Evolutionary conservation across 2,329 filamentous ascomycete species (phyloP).

Genomic region (Aspergillus sp.): DNA sequence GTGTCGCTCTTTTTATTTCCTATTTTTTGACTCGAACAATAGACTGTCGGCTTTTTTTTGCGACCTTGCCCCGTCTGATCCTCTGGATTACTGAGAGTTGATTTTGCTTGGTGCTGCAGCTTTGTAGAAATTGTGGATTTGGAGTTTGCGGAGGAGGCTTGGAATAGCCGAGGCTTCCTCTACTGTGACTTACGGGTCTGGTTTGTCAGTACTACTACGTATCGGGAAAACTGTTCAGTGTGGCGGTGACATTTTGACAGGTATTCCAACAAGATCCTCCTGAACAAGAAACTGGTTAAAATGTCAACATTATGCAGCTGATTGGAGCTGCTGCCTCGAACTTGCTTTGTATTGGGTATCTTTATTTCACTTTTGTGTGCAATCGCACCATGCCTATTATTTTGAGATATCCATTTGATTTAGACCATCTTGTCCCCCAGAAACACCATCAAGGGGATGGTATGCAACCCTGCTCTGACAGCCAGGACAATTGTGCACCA

Average conservation of each 20-base stretch:
- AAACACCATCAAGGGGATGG: slow-evolving; percentile 1
- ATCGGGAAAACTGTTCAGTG: background rate
- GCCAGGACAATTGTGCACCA: slow-evolving; percentile 93
- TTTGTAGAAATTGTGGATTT: background rate
- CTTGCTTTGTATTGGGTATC: background rate
- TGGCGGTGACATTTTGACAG: background rate
- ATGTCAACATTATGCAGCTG: background rate
- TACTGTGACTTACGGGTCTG: background rate
- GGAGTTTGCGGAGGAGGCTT: background rate
- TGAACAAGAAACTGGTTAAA: background rate
- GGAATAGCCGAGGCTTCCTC: background rate
- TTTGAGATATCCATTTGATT: slow-evolving; percentile 36
- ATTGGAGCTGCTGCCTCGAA: background rate
- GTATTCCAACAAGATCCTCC: background rate
- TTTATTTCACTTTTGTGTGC: background rate
- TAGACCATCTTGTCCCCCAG: slow-evolving; percentile 20
- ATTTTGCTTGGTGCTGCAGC: background rate
- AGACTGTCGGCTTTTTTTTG: background rate
- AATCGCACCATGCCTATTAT: slow-evolving; percentile 9
- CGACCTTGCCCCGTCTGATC: background rate
- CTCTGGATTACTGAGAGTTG: background rate
- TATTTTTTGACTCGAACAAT: background rate
- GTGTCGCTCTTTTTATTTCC: background rate
- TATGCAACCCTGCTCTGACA: slow-evolving; percentile 58
- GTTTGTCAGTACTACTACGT: background rate